Evolutionary conservation across 2,329 filamentous ascomycete genomes (phyloP), one percentile per base, ranked within the genome.

Genomic region (Metarhizium brunneum): DNA sequence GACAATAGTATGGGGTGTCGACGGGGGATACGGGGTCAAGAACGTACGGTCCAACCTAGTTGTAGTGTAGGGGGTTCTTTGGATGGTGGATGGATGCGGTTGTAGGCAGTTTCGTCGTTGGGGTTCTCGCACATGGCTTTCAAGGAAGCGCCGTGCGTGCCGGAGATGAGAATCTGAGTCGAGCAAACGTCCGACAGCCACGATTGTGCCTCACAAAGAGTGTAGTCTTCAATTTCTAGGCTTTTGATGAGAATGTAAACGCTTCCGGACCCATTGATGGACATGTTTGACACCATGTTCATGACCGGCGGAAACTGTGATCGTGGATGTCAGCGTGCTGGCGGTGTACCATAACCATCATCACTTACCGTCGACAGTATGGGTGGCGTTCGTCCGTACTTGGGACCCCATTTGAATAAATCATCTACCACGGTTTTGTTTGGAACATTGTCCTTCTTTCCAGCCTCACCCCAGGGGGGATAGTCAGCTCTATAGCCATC

Each of bases 241-340:
- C 61, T 65, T 56, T 85, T 83, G 1, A 77, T 82, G 1, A 94
- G 74, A 0, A 91, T 60, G 64, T 91, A 92, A 2, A 91, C 75
- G 0, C 84, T 73, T 53, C 83, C 76, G 5, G 63, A 60, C 0
- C 36, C 16, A 2, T 72, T 3, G 64, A 71, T 2, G 2, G 76
- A 76, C 2, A 71, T 71, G 62, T 88, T 87, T 47, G 79, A 70
- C 6, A 90, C 68, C 0, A 87, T 87, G 65, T 92, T 92, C 69
- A 78, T 87, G 6, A 78, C 69, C 1, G 71, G 66, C 0, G 88
- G 88, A 30, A 69, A 78, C 76, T 80, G 32, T 29, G 25, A 3
- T 25, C 25, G 1, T 25, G 25, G 25, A 2, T 11, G 10, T 35
- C 10, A 7, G 32, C 32, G 32, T 35, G 6, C 2, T 13, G 30